Evolutionary conservation across 805 yeast species (phyloP), one percentile per base, ranked within the genome.

Genomic region (Metschnikowia arizonensis): DNA sequence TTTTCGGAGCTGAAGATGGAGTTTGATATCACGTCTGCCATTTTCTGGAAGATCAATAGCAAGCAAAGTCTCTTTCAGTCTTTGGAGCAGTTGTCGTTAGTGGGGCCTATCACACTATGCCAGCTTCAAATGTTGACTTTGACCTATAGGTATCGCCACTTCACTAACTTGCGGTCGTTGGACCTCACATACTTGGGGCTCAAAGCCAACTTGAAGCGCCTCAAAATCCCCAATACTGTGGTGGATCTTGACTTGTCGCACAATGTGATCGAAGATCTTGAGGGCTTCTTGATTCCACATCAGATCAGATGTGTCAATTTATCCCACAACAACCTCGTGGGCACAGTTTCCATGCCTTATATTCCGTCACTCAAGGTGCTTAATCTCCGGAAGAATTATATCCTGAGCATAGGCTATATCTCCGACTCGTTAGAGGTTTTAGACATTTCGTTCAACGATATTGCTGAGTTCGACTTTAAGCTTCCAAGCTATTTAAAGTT

Each of bases 361-460:
- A 40, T 33, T 18, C 14, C 36, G 5, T 24, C 42, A 10, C 44
- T 47, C 25, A 35, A 34, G 17, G 32, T 26, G 33, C 41, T 47
- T 21, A 44, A 39, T 15, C 26, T 47, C 25, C 31, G 48, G 9
- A 35, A 35, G 4, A 47, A 47, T 28, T 25, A 12, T 31, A 33
- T 47, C 23, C 38, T n/a, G 39, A 21, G 24, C 24, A 19, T 44
- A 2, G 23, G 25, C 10, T n/a, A 12, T 5, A 40, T 44, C 17
- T 46, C 50, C 3, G 38, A 43, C 17, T 33, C 47, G 3, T 24
- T 44, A 15, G 36, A 33, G 35, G 33, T 32, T 4, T 24, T 47
- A 14, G 50, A 47, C n/a, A 42, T 46, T 12, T 46, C 49, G 7
- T 46, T 36, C 40, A 46, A 46, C 31, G 40, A 35, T 5, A 39